Base-by-base conservation (phyloP, 257 asterid species). In the Primulina eburnea region DNA sequence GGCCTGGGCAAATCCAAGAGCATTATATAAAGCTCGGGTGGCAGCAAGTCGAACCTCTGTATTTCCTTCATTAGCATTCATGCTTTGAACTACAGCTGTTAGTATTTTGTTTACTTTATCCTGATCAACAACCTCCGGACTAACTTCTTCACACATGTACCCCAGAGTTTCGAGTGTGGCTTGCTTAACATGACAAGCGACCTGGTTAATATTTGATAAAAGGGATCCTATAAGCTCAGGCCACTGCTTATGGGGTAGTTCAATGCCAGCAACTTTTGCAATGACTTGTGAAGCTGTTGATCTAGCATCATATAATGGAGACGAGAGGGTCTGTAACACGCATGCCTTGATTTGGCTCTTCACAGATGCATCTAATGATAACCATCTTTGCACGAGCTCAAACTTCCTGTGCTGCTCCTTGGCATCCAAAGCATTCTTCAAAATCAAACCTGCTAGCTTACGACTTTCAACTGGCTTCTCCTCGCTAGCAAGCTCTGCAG, bases 391-490 rank as follows among this genome's bases (percentile, higher is more conserved):
- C 64, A 83, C 86, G 14, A 86, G 91, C 81, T 90, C 92, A 55
- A 60, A 83, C 73, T 88, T 88, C 73, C 90, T 81, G 68, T 86
- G 91, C 67, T 84, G 92, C 80, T 88, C 97, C 83, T 88, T 90
- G 58, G 97, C 97, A 82, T 88, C 95, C 85, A 90, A 72, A 58
- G 97, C 87, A 79, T 90, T 90, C 80, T 90, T 90, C 57, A 90
- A 86, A 65, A 90, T 73, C 80, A 90, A 72, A 47, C 97, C 97
- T 38, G 97, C 93, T 67, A 90, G 79, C 76, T 76, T 90, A 67
- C 97, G 97, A 73, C 95, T 86, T 68, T 90, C 95, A 38, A 84
- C 85, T 2, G 97, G 97, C 77, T 90, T 90, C 73, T 82, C 92
- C 78, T 90, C 97, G 69, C 72, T 84, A 56, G 93, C 81, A 71